Conservation (phyloP, 345 rosid species). For the Corchorus olitorius region DNA sequence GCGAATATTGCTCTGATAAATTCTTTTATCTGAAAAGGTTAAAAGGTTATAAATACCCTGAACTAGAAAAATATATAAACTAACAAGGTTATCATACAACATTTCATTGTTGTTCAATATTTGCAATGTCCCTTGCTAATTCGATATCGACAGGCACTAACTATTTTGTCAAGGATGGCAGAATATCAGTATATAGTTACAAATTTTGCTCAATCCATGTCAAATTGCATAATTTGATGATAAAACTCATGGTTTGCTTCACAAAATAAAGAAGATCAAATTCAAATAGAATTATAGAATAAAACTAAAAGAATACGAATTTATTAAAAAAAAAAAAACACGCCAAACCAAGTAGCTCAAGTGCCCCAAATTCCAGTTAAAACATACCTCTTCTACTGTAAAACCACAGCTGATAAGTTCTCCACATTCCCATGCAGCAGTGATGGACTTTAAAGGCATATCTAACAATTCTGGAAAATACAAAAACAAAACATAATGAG, state of each 20-base stretch:
- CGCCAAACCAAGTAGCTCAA: background rate
- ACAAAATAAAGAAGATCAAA: background rate
- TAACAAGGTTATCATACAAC: background rate
- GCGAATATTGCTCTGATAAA: constrained; percentile 84
- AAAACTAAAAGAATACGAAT: background rate
- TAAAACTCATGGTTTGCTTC: background rate
- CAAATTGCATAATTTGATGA: background rate
- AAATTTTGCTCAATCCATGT: background rate
- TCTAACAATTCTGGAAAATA: constrained; percentile 70
- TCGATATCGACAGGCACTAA: no score
- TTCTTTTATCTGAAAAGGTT: constrained; percentile 62
- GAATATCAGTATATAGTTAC: background rate
- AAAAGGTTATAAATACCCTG: background rate
- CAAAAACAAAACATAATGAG: constrained; percentile 10
- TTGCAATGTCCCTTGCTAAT: background rate
- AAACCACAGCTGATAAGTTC: constrained; percentile 73
- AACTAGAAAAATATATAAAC: background rate
- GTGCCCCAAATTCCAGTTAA: background rate
- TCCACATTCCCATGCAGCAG: constrained; percentile 83
- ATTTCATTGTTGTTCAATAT: background rate
- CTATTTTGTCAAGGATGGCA: background rate
- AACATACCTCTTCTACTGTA: constrained; percentile 73
- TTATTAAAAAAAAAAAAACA: no score
- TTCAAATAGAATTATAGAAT: background rate
- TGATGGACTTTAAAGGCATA: constrained; percentile 86